Evolutionary conservation across 2,329 filamentous ascomycete genomes (phyloP).

Genomic region (Colletotrichum filicis): DNA sequence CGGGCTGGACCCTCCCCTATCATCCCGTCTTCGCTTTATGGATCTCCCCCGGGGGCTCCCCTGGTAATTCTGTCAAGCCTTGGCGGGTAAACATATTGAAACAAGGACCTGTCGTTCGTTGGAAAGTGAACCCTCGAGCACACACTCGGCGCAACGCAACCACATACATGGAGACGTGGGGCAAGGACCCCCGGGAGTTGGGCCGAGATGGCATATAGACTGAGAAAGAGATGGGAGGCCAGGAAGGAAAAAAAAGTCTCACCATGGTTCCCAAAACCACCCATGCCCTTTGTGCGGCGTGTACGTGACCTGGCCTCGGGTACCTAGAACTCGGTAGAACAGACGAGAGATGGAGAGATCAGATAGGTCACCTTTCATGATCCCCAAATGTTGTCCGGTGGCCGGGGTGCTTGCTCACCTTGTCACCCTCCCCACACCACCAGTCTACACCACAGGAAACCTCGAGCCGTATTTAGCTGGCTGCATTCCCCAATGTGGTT

Average conservation of each 20-base stretch:
- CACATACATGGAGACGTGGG: conserved; percentile 4
- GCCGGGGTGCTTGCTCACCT: neutral
- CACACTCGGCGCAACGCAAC: conserved; percentile 4
- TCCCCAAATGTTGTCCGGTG: conserved; percentile 24
- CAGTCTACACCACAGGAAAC: neutral
- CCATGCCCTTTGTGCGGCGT: conserved; percentile 24
- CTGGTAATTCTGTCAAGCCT: conserved; percentile 3
- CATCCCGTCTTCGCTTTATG: conserved; percentile 25
- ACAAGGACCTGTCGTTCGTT: conserved; percentile 26
- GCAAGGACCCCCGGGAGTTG: conserved; percentile 28
- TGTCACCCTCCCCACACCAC: neutral
- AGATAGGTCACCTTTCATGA: conserved; percentile 12
- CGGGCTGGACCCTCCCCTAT: neutral
- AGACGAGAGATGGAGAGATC: conserved; percentile 5
- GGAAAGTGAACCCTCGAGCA: conserved; percentile 1
- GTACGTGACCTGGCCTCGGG: conserved; percentile 4
- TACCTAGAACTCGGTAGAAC: conserved; percentile 9
- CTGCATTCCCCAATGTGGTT: conserved; percentile 33
- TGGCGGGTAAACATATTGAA: conserved; percentile 33
- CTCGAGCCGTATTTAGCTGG: conserved; percentile 32
- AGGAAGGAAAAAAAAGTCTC: conserved; percentile 14
- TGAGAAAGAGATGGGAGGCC: neutral
- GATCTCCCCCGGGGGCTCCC: conserved; percentile 5
- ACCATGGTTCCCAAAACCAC: conserved; percentile 18
- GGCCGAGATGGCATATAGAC: conserved; percentile 10